Conservation (phyloP, 176 grass and related monocot genomes). For the Sorghum bicolor region Sorghum_bicolor_NCBIv3 NC_012879.2:1862501-1863000, state of each 20-base stretch:
- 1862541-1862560: neutral
- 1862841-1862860: constrained; percentile 93
- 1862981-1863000: neutral
- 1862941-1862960: neutral
- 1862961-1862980: neutral
- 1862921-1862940: constrained; percentile 46
- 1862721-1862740: constrained; percentile 89
- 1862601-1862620: neutral
- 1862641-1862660: constrained; percentile 58
- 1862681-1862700: constrained; percentile 89
- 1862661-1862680: constrained; percentile 88
- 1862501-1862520: constrained; percentile 67
- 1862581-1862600: neutral
- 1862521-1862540: constrained; percentile 28
- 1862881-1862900: constrained; percentile 75
- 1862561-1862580: neutral
- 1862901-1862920: constrained; percentile 83
- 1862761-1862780: neutral
- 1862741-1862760: neutral
- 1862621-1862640: constrained; percentile 52
- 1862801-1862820: neutral
- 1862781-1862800: neutral
- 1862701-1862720: constrained; percentile 89
- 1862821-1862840: constrained; percentile 55
- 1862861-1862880: constrained; percentile 85